Evolutionary conservation across 106 monocot species (phyloP), one percentile per base, ranked within the genome.

Genomic region (Dioscorea dumetorum): DNA sequence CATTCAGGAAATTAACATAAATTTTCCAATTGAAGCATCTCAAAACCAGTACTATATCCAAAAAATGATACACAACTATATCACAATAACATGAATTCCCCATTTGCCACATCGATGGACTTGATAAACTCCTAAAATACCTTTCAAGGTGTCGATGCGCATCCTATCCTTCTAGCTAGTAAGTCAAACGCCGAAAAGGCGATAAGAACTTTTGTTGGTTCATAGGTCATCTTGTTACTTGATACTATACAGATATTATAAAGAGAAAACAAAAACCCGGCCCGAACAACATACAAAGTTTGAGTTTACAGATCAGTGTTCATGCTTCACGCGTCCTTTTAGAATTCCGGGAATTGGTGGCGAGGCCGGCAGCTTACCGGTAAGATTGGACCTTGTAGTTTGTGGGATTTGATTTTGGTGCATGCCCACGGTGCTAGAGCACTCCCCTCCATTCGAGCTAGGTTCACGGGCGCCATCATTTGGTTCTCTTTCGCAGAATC

Each of bases 301-400:
- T 24, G 59, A 2, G 13, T n/a, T 35, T 60, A 59, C 32, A 22
- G 49, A 50, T 48, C 67, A 86, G 17, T 79, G 78, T 72, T 94
- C 90, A 35, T 83, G 76, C 75, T 94, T 93, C 41, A 74, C 72
- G 2, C 87, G 90, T 11, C 79, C 73, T 71, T 94, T 94, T 22
- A 94, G 67, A 72, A 94, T 94, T 71, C 87, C 87, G 23, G 94
- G 94, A 64, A 87, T 73, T 13, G 90, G 82, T 11, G 90, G 84
- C 18, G 87, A 84, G 24, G 77, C 67, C 10, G 87, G 80, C 14
- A 78, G 24, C 31, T 68, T 93, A 35, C 69, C 68, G 5, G 24
- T 66, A 7, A 67, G 34, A 61, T 19, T 84, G 5, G 86, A 61
- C 62, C 69, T 67, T 48, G 57, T 49, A 60, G 70, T 32, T 33